Percentiles rank a stretch among this genome's conserved stretches.
phyloP scores from a whole-genome alignment of 495 filamentous ascomycete genomes.

The Podospora bellae-mahoneyi region DNA sequence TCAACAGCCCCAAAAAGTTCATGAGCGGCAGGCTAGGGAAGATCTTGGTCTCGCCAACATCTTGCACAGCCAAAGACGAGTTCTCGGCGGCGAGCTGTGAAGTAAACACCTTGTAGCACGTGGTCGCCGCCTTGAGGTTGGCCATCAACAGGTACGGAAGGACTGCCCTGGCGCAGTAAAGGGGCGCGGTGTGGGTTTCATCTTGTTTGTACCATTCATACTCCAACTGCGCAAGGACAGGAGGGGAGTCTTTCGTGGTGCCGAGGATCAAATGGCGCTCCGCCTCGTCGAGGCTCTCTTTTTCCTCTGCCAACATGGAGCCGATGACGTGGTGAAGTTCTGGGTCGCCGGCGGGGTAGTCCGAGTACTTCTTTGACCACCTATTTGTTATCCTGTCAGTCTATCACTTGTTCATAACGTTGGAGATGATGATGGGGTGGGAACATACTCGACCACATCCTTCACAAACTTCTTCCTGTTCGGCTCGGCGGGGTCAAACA shows the following conservation, averaged over 20 bases:
- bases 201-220: conserved; percentile 92
- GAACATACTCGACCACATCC: conserved; percentile 72
- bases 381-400: conserved; percentile 33
- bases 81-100: conserved; percentile 67
- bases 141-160: conserved; percentile 88
- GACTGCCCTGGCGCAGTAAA: conserved; percentile 84
- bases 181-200: conserved; percentile 81
- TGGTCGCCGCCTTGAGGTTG: conserved; percentile 84
- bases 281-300: conserved; percentile 78
- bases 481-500: conserved; percentile 80
- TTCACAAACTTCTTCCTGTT: conserved; percentile 86
- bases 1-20: conserved; percentile 83
- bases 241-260: conserved; percentile 75
- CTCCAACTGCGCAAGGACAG: conserved; percentile 73
- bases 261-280: conserved; percentile 87
- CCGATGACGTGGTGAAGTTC: conserved; percentile 94
- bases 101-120: conserved; percentile 75
- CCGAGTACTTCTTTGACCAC: conserved; percentile 82
- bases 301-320: conserved; percentile 82
- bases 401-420: not conserved
- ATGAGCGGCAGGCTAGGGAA: conserved; percentile 85
- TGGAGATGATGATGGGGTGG: conserved; percentile 6
- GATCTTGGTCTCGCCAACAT: conserved; percentile 76
- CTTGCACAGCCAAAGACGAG: conserved; percentile 64
- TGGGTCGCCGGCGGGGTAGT: conserved; percentile 87